A percentile compares a stretch with the other conserved stretches of the same genome.
Conservation (phyloP, 1,284 basidiomycete genomes). For the Malassezia yamatoensis region DNA sequence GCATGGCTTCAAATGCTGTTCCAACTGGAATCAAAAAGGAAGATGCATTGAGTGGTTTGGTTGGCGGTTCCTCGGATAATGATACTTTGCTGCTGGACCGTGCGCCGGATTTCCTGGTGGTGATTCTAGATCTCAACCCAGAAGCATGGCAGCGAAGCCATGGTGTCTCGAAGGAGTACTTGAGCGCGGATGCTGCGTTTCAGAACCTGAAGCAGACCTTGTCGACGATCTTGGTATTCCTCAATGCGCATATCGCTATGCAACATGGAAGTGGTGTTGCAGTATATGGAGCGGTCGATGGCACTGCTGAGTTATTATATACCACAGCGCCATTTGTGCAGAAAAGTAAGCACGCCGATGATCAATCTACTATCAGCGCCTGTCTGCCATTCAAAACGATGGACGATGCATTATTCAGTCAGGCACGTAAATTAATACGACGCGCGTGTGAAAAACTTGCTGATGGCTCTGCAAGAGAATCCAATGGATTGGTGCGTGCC, state of each 20-base stretch:
- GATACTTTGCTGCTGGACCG: not conserved
- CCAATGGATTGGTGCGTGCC: constrained; percentile 13
- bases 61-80: not conserved
- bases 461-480: not conserved
- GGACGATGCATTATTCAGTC: constrained; percentile 29
- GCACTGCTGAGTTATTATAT: constrained; percentile 13
- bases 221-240: constrained; percentile 64
- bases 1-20: not conserved
- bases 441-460: not conserved
- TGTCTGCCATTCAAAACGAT: constrained; percentile 29
- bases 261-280: constrained; percentile 84
- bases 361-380: not conserved
- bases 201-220: constrained; percentile 34
- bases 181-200: constrained; percentile 13
- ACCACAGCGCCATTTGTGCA: constrained; percentile 23
- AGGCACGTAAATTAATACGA: constrained; percentile 18
- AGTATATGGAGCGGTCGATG: constrained; percentile 68
- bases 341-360: not conserved
- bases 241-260: constrained; percentile 82
- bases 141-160: constrained; percentile 21
- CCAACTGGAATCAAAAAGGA: not conserved
- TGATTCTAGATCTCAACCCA: constrained; percentile 40
- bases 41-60: not conserved
- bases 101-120: constrained; percentile 36
- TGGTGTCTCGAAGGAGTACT: not conserved